These are phyloP conservation scores for Westerdykella sp. DNA, from an alignment of 2,329 filamentous ascomycete species.

Conservation along the genomic window DNA sequence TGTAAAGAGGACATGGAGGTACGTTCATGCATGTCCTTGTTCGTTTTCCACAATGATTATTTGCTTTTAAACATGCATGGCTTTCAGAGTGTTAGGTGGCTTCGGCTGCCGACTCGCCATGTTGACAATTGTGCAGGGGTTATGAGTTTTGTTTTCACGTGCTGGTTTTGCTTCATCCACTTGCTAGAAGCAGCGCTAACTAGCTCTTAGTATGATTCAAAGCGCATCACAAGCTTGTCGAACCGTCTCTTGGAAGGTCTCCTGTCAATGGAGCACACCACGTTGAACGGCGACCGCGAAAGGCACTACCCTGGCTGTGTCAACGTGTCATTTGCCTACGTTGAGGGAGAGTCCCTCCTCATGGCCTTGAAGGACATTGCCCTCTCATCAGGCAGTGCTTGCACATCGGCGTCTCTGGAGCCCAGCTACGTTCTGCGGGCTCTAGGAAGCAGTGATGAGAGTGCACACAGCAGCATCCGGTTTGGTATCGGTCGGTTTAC, in stretches of 20 bases:
- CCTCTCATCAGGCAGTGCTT: constrained; percentile 90
- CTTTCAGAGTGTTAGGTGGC: constrained; percentile 61
- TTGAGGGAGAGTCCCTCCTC: constrained; percentile 93
- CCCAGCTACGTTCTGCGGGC: constrained; percentile 94
- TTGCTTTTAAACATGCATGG: constrained; percentile 77
- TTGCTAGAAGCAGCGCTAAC: constrained; percentile 8
- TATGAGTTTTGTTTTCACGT: constrained; percentile 46
- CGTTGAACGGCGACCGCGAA: constrained; percentile 76
- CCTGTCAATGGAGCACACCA: constrained; percentile 83
- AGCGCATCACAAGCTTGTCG: constrained; percentile 75
- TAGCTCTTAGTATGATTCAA: constrained; percentile 71
- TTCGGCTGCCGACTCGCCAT: constrained; percentile 33
- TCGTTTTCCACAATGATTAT: constrained; percentile 60
- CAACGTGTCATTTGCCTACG: constrained; percentile 97
- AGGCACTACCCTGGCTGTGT: constrained; percentile 94
- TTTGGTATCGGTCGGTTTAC: constrained; percentile 98
- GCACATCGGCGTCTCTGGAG: constrained; percentile 92
- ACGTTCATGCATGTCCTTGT: constrained; percentile 42
- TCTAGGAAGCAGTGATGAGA: constrained; percentile 93
- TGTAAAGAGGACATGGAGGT: constrained; percentile 86
- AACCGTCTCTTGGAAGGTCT: constrained; percentile 78
- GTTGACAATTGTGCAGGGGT: constrained; percentile 57
- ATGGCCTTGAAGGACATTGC: constrained; percentile 99
- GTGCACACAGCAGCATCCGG: constrained; percentile 92
- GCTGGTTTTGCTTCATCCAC: not conserved